Evolutionary conservation across 2,329 filamentous ascomycete species (phyloP).

Genomic region (Fonsecaea pugnacius): DNA sequence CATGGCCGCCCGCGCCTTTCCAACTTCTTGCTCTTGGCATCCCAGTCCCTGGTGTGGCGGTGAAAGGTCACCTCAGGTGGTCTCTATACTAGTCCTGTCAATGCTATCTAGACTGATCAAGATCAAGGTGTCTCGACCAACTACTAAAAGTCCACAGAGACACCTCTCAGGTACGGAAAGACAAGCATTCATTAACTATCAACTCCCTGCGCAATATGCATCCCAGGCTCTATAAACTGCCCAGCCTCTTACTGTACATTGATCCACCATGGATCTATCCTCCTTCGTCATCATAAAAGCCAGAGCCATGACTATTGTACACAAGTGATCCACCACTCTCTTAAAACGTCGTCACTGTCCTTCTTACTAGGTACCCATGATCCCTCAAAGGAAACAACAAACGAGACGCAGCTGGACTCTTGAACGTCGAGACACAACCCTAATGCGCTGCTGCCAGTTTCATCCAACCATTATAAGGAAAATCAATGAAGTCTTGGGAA

Average conservation of each 20-base stretch:
- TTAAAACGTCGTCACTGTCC: background rate
- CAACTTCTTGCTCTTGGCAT: background rate
- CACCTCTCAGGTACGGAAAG: background rate
- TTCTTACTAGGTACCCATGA: background rate
- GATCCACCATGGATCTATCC: background rate
- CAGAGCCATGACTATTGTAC: constrained; percentile 14
- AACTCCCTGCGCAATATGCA: background rate
- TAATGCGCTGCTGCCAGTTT: constrained; percentile 30
- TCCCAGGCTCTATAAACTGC: background rate
- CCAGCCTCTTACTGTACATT: constrained; percentile 10
- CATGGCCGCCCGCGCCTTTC: constrained; percentile 7
- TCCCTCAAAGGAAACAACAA: constrained; percentile 9
- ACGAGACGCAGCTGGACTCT: background rate
- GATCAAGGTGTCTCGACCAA: background rate
- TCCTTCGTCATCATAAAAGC: constrained; percentile 13
- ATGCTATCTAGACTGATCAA: background rate
- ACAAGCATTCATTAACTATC: background rate
- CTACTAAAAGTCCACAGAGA: background rate
- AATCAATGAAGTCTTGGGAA: constrained; percentile 37
- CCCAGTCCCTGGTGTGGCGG: constrained; percentile 1
- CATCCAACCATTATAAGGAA: constrained; percentile 36
- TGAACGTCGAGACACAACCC: constrained; percentile 2
- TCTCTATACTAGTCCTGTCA: too few relatives aligned
- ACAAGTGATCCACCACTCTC: constrained; percentile 7
- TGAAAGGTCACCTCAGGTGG: background rate